Conservation (phyloP, 257 asterid genomes). For the Eustoma russellianum region DNA sequence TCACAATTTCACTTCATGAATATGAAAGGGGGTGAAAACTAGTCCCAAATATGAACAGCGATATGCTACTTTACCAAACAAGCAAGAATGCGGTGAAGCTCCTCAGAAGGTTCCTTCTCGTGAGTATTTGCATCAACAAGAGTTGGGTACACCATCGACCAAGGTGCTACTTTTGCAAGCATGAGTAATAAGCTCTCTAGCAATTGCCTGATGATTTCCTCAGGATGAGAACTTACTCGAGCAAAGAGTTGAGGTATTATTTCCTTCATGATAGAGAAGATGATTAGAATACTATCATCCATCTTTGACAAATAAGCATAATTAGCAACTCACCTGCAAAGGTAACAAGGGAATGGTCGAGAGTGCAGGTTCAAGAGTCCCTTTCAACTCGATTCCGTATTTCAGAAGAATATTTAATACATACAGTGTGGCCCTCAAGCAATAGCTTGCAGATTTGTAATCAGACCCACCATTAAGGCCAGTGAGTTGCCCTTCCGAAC, state of each 20-base stretch:
- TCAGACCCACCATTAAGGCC: conserved; percentile 44
- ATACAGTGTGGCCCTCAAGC: conserved; percentile 73
- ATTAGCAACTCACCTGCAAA: conserved; percentile 72
- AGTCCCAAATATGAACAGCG: not conserved
- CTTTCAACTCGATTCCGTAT: conserved; percentile 81
- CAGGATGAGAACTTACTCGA: conserved; percentile 90
- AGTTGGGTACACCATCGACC: conserved; percentile 90
- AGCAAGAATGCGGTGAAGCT: conserved; percentile 75
- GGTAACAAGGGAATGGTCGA: conserved; percentile 84
- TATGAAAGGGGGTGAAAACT: too few relatives aligned
- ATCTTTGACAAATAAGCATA: conserved; percentile 11
- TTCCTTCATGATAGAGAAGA: conserved; percentile 48
- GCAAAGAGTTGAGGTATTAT: conserved; percentile 93
- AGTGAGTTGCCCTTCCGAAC: conserved; percentile 51
- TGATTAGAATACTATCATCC: conserved; percentile 24
- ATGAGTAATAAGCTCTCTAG: conserved; percentile 71
- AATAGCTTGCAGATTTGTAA: conserved; percentile 52
- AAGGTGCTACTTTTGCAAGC: conserved; percentile 87
- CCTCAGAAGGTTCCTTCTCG: conserved; percentile 79
- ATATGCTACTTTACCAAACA: conserved; percentile 50
- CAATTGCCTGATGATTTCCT: conserved; percentile 74
- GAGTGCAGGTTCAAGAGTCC: conserved; percentile 73
- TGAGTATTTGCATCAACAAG: conserved; percentile 88
- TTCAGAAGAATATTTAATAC: conserved; percentile 81
- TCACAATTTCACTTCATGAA: too few relatives aligned